Evolutionary conservation across 306 rosid genomes (phyloP).

Genomic region (Begonia peltatifolia): DNA sequence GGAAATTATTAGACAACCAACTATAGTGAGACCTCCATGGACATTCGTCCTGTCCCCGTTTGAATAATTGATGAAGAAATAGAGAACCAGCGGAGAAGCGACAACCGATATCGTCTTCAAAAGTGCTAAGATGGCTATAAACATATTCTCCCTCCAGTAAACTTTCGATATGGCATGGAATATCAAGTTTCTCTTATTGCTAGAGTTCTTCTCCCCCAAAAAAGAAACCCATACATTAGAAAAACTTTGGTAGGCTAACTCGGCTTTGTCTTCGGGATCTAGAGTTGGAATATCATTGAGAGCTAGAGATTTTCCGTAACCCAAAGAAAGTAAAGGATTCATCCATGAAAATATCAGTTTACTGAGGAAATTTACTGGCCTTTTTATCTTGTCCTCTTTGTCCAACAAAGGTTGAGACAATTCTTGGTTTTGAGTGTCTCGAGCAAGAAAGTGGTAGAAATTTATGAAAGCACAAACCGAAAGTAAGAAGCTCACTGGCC

Average conservation of each 20-base stretch:
- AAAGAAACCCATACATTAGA: constrained; percentile 36
- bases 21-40: constrained; percentile 29
- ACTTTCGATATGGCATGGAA: constrained; percentile 31
- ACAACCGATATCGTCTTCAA: constrained; percentile 30
- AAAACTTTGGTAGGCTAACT: constrained; percentile 27
- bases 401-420: constrained; percentile 39
- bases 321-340: constrained; percentile 36
- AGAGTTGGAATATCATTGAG: constrained; percentile 55
- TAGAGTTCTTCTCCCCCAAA: constrained; percentile 17
- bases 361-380: constrained; percentile 20
- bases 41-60: constrained; percentile 16
- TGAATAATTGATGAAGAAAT: constrained; percentile 50
- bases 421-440: constrained; percentile 4
- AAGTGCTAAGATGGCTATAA: constrained; percentile 34
- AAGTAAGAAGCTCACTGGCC: constrained; percentile 33
- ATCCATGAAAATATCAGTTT: constrained; percentile 60
- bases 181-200: constrained; percentile 25
- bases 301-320: constrained; percentile 36
- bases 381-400: constrained; percentile 9
- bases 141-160: constrained; percentile 38
- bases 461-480: constrained; percentile 31
- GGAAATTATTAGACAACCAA: constrained; percentile 30
- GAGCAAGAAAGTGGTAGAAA: constrained; percentile 10
- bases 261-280: constrained; percentile 49
- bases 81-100: constrained; percentile 49